phyloP scores from a whole-genome alignment of 768 basidiomycete species.

The Lactarius indigo region DNA sequence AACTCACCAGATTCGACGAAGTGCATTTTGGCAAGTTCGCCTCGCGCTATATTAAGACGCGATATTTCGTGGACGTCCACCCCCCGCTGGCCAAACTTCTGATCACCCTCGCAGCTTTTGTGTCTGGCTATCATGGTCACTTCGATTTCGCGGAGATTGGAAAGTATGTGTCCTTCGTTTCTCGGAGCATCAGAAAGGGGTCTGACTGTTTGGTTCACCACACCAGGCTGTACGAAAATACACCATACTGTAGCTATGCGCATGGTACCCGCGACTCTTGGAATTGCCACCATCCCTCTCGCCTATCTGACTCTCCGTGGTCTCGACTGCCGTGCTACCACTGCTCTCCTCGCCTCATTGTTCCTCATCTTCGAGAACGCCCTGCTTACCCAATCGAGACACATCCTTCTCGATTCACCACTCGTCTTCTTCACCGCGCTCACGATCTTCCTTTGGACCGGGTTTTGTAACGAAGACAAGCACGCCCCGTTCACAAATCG shows the following conservation, averaged over 20 bases:
- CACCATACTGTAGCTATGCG: conserved; percentile 98
- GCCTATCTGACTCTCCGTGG: conserved; percentile 92
- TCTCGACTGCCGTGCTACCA: conserved; percentile 87
- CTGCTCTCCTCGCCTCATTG: conserved; percentile 85
- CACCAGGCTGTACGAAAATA: conserved; percentile 71
- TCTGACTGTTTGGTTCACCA: conserved; percentile 6
- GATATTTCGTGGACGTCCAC: conserved; percentile 93
- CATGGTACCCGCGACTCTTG: conserved; percentile 86
- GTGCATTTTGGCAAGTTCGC: conserved; percentile 99
- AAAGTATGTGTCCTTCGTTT: conserved; percentile 56
- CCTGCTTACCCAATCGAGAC: conserved; percentile 90
- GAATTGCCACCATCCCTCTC: conserved; percentile 84
- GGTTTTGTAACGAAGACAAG: conserved; percentile 90
- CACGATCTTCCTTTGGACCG: conserved; percentile 79
- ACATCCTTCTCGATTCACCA: conserved; percentile 97
- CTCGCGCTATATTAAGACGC: conserved; percentile 86
- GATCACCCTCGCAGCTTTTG: conserved; percentile 84
- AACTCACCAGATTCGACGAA: conserved; percentile 81
- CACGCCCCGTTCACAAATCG: conserved; percentile 73
- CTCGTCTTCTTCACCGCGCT: conserved; percentile 97
- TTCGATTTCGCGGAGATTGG: conserved; percentile 99
- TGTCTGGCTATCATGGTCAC: conserved; percentile 85
- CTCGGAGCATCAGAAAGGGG: background rate
- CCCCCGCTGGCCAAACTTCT: conserved; percentile 95
- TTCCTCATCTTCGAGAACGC: conserved; percentile 98